Base-by-base conservation (phyloP, 2,329 filamentous ascomycete genomes). In the Achaetomium macrosporum region DNA sequence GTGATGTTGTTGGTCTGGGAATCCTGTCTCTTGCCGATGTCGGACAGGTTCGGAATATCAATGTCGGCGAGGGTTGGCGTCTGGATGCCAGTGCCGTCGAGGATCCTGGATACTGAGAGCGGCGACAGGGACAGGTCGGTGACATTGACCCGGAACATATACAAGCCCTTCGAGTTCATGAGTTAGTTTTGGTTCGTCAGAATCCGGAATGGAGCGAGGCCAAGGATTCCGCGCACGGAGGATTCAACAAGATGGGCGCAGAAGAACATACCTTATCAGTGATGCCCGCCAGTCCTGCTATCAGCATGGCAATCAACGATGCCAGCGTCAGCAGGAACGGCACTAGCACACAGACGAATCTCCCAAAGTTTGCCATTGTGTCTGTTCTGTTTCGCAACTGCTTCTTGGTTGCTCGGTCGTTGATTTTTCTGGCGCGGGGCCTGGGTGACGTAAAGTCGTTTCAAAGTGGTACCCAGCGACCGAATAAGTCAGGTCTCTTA, bases 261-360 rank as follows among this genome's bases (percentile, higher is more conserved):
- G 25, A 7, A 7, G 25, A 25, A 7, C 25, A 7, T 25, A 25
- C 25, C 25, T 81, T 79, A 72, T 78, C 75, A 53, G 75, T 69
- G 36, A 84, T 72, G 53, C 79, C 81, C 29, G 75, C 74, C 46
- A 83, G 73, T 42, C 76, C 75, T 15, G 75, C 79, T 43, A 83
- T 73, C 57, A 84, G 70, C 59, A 85, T 70, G 61, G 86, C 87
- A 63, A 93, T 73, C 64, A 96, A 76, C 54, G 87, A 85, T 58
- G 79, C 87, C 63, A 93, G 73, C 17, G 89, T 92, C 65, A 96
- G 79, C 59, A 82, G 76, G 72, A 96, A 90, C 56, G 92, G 92
- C 75, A 90, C 76, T 71, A 88, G 81, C 72, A 97, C 93, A 73
- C 90, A 96, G 69, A 88, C 75, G 64, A 92, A 82, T 66, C 92